Conservation (phyloP, 2,329 filamentous ascomycete genomes). For the Myriosclerotinia duriaeana region DNA sequence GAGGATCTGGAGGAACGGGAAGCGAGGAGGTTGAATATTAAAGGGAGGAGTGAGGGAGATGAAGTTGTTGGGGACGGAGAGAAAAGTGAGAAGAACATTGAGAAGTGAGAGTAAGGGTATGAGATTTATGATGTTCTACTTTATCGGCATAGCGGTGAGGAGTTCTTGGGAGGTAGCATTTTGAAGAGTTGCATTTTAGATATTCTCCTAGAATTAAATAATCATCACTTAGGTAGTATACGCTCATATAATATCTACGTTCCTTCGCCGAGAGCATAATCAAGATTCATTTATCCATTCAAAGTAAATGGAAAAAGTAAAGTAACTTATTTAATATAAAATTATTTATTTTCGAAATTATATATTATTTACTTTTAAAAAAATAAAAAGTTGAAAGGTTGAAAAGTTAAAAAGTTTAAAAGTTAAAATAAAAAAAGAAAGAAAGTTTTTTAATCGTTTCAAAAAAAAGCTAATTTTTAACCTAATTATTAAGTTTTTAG, state of each 20-base stretch:
- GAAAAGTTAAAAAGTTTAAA: too few relatives aligned
- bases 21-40: constrained; percentile 1
- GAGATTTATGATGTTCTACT: background rate
- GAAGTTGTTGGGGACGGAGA: background rate
- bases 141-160: background rate
- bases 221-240: background rate
- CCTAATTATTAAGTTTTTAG: too few relatives aligned
- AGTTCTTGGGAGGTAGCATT: background rate
- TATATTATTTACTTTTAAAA: too few relatives aligned
- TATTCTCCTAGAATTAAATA: constrained; percentile 1
- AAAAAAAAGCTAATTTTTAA: too few relatives aligned
- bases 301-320: too few relatives aligned
- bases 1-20: constrained; percentile 22
- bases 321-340: too few relatives aligned
- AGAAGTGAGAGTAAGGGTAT: background rate
- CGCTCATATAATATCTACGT: background rate
- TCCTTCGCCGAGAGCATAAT: background rate
- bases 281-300: too few relatives aligned
- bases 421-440: too few relatives aligned
- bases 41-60: background rate
- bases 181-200: background rate
- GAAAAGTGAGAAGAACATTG: background rate
- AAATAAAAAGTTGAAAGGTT: too few relatives aligned
- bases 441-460: too few relatives aligned
- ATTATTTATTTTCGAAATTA: too few relatives aligned